phyloP scores from a whole-genome alignment of 2,329 filamentous ascomycete genomes.

The Ceratocystis cubensis region DNA sequence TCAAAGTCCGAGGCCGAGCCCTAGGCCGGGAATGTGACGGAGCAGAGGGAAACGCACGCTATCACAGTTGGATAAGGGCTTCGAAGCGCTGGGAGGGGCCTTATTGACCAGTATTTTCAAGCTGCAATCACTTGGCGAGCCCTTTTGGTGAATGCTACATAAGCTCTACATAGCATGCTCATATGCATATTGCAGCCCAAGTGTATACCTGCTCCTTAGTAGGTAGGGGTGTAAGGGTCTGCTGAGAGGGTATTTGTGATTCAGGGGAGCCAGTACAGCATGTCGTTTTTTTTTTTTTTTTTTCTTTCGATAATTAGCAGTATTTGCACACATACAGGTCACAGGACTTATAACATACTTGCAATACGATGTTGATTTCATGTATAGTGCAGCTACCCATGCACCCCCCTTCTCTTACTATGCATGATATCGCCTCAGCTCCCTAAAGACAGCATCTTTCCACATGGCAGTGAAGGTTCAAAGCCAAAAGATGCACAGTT shows the following conservation, averaged over 20 bases:
- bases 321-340: neutral
- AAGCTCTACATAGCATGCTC: neutral
- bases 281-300: neutral
- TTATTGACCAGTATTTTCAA: neutral
- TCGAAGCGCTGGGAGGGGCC: neutral
- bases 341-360: neutral
- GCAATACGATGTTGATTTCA: neutral
- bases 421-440: neutral
- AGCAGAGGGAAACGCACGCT: neutral
- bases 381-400: neutral
- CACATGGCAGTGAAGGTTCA: constrained; percentile 2
- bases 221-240: neutral
- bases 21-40: neutral
- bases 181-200: neutral
- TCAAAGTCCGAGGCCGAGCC: neutral
- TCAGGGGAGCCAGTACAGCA: neutral
- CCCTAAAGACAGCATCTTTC: neutral
- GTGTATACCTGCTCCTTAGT: neutral
- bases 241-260: neutral
- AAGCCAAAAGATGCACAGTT: neutral
- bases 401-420: neutral
- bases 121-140: neutral
- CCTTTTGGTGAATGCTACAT: constrained; percentile 1
- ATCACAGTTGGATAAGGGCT: neutral
- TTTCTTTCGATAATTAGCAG: neutral